These are phyloP conservation scores for Cucurbita moschata DNA, from an alignment of 306 rosid species.

Conservation along the genomic window DNA sequence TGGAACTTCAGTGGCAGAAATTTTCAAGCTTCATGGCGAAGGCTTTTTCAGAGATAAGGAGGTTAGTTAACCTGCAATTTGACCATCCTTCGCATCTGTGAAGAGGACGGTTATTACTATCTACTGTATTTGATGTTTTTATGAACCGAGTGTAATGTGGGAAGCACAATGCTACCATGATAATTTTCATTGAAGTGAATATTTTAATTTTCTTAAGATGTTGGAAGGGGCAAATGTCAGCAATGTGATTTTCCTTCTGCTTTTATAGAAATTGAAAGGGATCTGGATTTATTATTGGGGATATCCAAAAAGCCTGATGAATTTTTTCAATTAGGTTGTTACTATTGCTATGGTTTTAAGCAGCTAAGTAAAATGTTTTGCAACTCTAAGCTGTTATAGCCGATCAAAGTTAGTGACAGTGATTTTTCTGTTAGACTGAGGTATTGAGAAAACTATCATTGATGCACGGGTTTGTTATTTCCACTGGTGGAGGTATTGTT, in stretches of 20 bases:
- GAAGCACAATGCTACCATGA: background rate
- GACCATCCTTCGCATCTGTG: background rate
- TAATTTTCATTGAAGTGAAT: background rate
- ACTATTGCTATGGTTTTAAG: background rate
- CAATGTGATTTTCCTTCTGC: background rate
- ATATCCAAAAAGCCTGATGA: background rate
- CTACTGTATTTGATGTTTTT: background rate
- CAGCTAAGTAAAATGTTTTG: conserved; percentile 2
- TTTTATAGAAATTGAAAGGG: background rate
- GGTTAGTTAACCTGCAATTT: conserved; percentile 32
- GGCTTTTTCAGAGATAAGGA: conserved; percentile 72
- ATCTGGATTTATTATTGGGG: background rate
- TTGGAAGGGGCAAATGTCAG: background rate
- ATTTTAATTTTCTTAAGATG: too few species aligned
- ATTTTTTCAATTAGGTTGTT: background rate
- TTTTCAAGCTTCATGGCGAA: conserved; percentile 75
- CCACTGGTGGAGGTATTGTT: conserved; percentile 98
- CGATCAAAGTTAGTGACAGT: conserved; percentile 9
- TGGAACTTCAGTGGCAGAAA: conserved; percentile 60
- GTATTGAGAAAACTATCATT: conserved; percentile 48
- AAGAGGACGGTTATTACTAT: background rate
- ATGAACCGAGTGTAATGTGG: background rate
- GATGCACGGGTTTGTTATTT: conserved; percentile 51
- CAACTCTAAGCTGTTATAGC: conserved; percentile 1
- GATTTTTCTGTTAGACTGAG: conserved; percentile 49